Evolutionary conservation across 768 basidiomycete genomes (phyloP), one percentile per base, ranked within the genome.

Genomic region (Leccinum variicolor): DNA sequence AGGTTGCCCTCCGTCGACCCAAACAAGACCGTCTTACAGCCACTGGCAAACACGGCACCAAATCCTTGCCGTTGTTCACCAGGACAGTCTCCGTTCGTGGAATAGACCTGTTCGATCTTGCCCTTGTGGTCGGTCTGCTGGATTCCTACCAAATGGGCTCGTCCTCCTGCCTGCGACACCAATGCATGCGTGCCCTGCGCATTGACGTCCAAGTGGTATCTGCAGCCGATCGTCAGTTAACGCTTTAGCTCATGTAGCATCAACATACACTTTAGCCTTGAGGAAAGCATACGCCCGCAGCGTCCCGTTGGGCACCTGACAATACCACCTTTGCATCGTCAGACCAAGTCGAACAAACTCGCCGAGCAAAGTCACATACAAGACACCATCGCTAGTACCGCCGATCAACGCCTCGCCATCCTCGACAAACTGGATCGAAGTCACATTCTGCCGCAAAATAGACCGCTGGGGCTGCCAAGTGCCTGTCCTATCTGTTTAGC

Each of bases 311-410:
- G 85, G 84, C 57, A 89, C 74, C 64, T 84, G 82, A 62, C 83
- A 86, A 66, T 84, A 79, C 87, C 87, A 88, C 59, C 86, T 87
- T 56, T 26, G 46, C 48, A 33, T 49, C 34, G 25, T 73, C 4
- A 70, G 64, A 45, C 39, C 48, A 29, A 23, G 6, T 19, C 29
- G 1, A 49, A 28, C 29, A 49, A 34, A 10, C 28, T 9, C 28
- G 28, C 41, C 6, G 19, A 43, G 54, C 25, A 46, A 47, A 46
- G 9, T 10, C 62, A 19, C 84, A 56, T 69, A 88, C 87, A 89
- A 63, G 19, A 84, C 83, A 11, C 87, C 87, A 62, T 89, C 87
- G 53, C 77, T 79, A 28, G 88, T 88, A 2, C 86, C 88, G 1
- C 88, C 87, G 23, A 89, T 72, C 47, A 89, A 72, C 50, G 82